phyloP scores from a whole-genome alignment of 495 filamentous ascomycete species.

The Neurospora tetrasperma region DNA sequence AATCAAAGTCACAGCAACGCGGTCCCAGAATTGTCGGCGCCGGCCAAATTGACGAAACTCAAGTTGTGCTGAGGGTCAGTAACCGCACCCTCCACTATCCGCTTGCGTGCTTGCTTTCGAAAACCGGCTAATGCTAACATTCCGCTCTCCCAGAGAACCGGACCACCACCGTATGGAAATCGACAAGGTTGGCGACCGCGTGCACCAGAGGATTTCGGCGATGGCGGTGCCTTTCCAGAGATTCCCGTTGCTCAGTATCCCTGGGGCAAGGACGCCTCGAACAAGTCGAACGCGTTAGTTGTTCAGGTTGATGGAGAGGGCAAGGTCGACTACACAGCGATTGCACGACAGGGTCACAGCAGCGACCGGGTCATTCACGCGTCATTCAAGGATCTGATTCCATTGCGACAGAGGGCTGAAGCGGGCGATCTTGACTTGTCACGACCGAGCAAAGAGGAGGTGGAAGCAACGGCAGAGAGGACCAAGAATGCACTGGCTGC shows the following conservation, averaged over 20 bases:
- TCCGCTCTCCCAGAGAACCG: constrained; percentile 47
- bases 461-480: constrained; percentile 69
- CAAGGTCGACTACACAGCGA: constrained; percentile 93
- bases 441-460: constrained; percentile 74
- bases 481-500: constrained; percentile 76
- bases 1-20: constrained; percentile 63
- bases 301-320: constrained; percentile 85
- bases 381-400: constrained; percentile 94
- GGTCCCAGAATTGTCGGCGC: constrained; percentile 71
- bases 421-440: constrained; percentile 88
- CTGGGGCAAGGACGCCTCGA: constrained; percentile 61
- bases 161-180: constrained; percentile 79
- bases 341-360: constrained; percentile 81
- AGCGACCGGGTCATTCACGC: constrained; percentile 81
- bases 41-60: constrained; percentile 69
- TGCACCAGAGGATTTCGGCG: constrained; percentile 80
- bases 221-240: constrained; percentile 95
- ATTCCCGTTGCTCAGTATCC: constrained; percentile 92
- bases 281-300: constrained; percentile 76
- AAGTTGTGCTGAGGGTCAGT: constrained; percentile 71
- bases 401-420: constrained; percentile 85
- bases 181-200: constrained; percentile 82
- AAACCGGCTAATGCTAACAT: constrained; percentile 9
- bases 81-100: background rate
- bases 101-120: background rate